Percentiles rank a stretch among this genome's conserved stretches.
Conservation (phyloP, 2,329 filamentous ascomycete species). For the Lasiodiplodia sp. region DNA sequence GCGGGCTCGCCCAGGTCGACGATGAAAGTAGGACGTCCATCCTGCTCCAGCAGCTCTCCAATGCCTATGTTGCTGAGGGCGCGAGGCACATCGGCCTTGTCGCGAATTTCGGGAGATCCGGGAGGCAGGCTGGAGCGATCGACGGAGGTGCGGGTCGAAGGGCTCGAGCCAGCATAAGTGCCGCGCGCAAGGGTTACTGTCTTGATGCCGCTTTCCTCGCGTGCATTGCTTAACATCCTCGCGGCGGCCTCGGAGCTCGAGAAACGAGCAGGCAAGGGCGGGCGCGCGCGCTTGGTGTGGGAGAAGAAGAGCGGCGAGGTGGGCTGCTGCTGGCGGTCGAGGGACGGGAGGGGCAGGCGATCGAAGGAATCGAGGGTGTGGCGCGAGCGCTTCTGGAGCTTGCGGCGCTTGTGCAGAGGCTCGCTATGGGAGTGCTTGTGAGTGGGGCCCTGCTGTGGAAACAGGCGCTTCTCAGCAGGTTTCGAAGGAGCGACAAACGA, state of each 20-base stretch:
- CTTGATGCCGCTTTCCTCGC: slow-evolving; percentile 59
- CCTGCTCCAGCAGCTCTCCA: slow-evolving; percentile 76
- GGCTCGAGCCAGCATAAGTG: slow-evolving; percentile 49
- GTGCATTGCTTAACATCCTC: slow-evolving; percentile 63
- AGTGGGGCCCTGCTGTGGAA: neutral
- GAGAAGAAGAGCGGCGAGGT: slow-evolving; percentile 62
- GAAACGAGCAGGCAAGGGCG: slow-evolving; percentile 61
- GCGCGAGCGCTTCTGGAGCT: slow-evolving; percentile 39
- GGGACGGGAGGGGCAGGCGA: slow-evolving; percentile 36
- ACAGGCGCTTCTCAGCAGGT: slow-evolving; percentile 28
- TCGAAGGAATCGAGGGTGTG: slow-evolving; percentile 48
- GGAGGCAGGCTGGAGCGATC: slow-evolving; percentile 57
- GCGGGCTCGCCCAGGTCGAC: slow-evolving; percentile 69
- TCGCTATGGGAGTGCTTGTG: slow-evolving; percentile 33
- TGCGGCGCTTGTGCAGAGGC: slow-evolving; percentile 46
- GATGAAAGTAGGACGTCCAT: slow-evolving; percentile 78
- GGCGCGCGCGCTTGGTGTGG: slow-evolving; percentile 51
- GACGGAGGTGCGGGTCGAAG: slow-evolving; percentile 60
- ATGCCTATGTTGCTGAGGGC: slow-evolving; percentile 71
- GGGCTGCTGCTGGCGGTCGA: slow-evolving; percentile 45
- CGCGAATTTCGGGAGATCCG: slow-evolving; percentile 57
- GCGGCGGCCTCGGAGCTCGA: slow-evolving; percentile 64
- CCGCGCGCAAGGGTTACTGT: slow-evolving; percentile 60
- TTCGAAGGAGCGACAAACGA: slow-evolving; percentile 31
- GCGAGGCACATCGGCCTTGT: slow-evolving; percentile 59